Evolutionary conservation across 495 filamentous ascomycete species (phyloP).

Genomic region (Neurospora africana): DNA sequence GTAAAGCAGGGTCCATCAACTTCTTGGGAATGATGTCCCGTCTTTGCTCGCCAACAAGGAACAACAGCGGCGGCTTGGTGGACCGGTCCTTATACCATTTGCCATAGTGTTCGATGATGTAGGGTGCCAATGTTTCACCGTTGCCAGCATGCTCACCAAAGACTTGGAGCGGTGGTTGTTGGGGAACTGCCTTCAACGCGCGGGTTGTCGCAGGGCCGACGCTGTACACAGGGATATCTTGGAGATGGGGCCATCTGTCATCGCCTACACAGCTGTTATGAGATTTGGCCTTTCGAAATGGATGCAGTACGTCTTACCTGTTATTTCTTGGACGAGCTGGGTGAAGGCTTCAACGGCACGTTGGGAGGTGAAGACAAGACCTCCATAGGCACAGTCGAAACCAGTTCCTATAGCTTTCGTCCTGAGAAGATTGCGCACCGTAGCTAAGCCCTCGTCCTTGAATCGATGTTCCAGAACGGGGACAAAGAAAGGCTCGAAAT

Average conservation of each 20-base stretch:
- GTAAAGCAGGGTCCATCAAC: conserved; percentile 44
- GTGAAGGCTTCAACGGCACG: conserved; percentile 82
- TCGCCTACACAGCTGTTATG: conserved; percentile 12
- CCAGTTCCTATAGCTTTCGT: conserved; percentile 21
- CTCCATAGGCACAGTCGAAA: conserved; percentile 51
- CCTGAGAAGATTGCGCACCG: conserved; percentile 26
- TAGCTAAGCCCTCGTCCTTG: conserved; percentile 30
- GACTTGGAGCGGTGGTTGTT: conserved; percentile 39
- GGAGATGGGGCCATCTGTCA: conserved; percentile 34
- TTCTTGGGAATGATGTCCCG: conserved; percentile 80
- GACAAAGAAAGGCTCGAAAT: conserved; percentile 59
- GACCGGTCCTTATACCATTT: conserved; percentile 28
- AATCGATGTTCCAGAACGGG: conserved; percentile 73
- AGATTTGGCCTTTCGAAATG: neutral
- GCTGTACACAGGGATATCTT: conserved; percentile 61
- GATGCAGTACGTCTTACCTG: conserved; percentile 22
- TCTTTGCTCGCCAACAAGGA: conserved; percentile 77
- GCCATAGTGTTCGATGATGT: conserved; percentile 65
- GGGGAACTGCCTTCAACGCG: conserved; percentile 51
- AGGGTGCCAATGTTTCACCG: conserved; percentile 63
- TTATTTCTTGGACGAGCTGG: conserved; percentile 45
- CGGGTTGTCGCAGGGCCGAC: conserved; percentile 86
- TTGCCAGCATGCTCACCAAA: conserved; percentile 72
- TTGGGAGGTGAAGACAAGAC: conserved; percentile 88
- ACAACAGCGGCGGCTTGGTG: conserved; percentile 57